Base-by-base conservation (phyloP, 163 green algal species). In the Volvox carteri region DNA sequence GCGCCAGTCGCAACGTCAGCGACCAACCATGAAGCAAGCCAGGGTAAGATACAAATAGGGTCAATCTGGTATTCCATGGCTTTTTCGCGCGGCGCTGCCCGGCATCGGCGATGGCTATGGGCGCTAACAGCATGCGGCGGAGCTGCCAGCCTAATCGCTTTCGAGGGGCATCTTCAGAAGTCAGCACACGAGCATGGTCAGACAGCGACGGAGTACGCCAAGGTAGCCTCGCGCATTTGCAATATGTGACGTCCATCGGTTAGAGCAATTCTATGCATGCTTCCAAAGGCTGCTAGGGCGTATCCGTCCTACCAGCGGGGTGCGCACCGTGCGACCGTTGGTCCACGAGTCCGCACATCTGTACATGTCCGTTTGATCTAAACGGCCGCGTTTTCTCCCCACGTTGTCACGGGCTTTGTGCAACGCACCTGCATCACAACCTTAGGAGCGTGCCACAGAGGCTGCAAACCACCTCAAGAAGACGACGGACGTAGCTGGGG, bases 111-210 rank as follows among this genome's bases (percentile, higher is more conserved):
- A 18, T 84, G 48, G 48, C 42, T 84, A 4, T 84, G 75, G 75
- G 75, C 75, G 75, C n/a, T 84, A 9, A 84, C 75, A 35, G 75
- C 75, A 4, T 68, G 75, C 50, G 75, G 46, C 42, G 75, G 48
- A 18, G 75, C 75, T 50, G 33, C 50, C 52, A 30, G 75, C 33
- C n/a, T 84, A 21, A 21, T 50, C 6, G 12, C 35, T 37, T 21
- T 70, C 5, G 75, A 70, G 19, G 48, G 33, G 14, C 48, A 68
- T 0, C 30, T 84, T 0, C 75, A 56, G 9, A 52, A 84, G 35
- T 14, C 58, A 33, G 75, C 75, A 14, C 48, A 33, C 19, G 75
- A 84, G 30, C n/a, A 16, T 6, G 75, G 75, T 16, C 75, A 84
- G 42, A 84, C 75, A 18, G 50, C 75, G 3, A 16, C 12, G 23